Conservation (phyloP, 1,284 basidiomycete genomes). For the Ceratobasidium sp. region DNA sequence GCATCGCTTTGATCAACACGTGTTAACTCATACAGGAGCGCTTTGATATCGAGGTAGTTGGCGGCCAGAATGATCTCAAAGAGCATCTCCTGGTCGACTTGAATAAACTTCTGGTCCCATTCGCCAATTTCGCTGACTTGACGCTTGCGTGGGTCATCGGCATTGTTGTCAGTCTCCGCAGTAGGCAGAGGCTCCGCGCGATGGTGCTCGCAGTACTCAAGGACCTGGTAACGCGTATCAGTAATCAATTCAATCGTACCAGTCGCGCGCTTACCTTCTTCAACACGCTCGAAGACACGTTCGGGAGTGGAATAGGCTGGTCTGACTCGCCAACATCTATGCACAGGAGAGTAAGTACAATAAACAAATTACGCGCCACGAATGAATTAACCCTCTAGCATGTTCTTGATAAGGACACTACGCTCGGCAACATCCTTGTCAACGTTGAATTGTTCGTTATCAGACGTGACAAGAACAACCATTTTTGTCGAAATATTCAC, state of each 20-base stretch:
- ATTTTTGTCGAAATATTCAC: constrained; percentile 53
- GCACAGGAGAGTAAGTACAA: constrained; percentile 39
- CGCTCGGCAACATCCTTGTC: constrained; percentile 95
- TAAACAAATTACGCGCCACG: constrained; percentile 39
- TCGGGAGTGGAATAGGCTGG: constrained; percentile 93
- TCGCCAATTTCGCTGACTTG: constrained; percentile 92
- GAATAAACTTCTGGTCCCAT: constrained; percentile 99
- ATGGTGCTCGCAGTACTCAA: constrained; percentile 99
- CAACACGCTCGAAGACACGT: constrained; percentile 93
- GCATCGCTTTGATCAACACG: background rate
- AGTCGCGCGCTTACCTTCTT: constrained; percentile 72
- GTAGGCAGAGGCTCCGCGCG: constrained; percentile 93
- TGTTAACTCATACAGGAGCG: constrained; percentile 75
- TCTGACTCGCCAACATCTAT: constrained; percentile 89
- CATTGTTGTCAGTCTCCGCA: constrained; percentile 75
- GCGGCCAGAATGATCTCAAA: constrained; percentile 99
- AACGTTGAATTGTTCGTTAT: constrained; percentile 93
- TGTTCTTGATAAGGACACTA: constrained; percentile 97
- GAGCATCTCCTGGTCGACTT: constrained; percentile 94
- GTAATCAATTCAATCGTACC: constrained; percentile 1
- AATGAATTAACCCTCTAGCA: constrained; percentile 84
- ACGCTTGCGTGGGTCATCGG: constrained; percentile 95
- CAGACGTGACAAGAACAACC: constrained; percentile 86
- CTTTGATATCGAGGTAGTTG: constrained; percentile 99
- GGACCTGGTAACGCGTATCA: constrained; percentile 64